phyloP scores from a whole-genome alignment of 179 eudicot genomes.

The Spinacia oleracea region DNA sequence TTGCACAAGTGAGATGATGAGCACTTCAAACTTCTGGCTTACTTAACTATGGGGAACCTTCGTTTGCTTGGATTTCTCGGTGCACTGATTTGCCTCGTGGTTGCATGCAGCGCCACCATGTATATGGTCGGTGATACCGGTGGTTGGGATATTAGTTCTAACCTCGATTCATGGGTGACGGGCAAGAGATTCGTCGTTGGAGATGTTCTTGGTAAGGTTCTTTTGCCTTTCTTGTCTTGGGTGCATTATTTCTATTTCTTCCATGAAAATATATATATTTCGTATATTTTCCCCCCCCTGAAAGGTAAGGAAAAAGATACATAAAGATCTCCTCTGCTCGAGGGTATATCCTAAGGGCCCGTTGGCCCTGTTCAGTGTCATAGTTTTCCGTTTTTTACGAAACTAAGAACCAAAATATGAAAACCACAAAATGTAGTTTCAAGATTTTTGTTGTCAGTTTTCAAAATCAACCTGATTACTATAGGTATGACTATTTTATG shows the following conservation, averaged over 20 bases:
- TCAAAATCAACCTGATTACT: no score
- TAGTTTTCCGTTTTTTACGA: no score
- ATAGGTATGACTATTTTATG: no score
- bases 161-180: constrained; percentile 51
- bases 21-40: background rate
- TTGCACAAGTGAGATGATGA: constrained; percentile 5
- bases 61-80: constrained; percentile 27
- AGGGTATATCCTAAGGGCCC: no score
- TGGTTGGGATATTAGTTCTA: constrained; percentile 78
- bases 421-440: no score
- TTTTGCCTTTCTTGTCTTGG: background rate
- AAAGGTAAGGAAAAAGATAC: no score
- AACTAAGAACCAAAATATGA: no score
- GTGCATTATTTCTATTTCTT: background rate
- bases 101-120: constrained; percentile 46
- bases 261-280: no score
- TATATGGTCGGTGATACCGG: constrained; percentile 58
- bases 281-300: no score
- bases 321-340: no score
- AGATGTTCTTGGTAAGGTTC: constrained; percentile 54
- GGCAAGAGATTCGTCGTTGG: constrained; percentile 55
- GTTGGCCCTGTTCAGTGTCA: no score
- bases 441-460: no score
- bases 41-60: constrained; percentile 12
- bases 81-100: constrained; percentile 30